Base-by-base conservation (phyloP, 352 stramenopile species). In the Elongisporangium undulatum region DNA sequence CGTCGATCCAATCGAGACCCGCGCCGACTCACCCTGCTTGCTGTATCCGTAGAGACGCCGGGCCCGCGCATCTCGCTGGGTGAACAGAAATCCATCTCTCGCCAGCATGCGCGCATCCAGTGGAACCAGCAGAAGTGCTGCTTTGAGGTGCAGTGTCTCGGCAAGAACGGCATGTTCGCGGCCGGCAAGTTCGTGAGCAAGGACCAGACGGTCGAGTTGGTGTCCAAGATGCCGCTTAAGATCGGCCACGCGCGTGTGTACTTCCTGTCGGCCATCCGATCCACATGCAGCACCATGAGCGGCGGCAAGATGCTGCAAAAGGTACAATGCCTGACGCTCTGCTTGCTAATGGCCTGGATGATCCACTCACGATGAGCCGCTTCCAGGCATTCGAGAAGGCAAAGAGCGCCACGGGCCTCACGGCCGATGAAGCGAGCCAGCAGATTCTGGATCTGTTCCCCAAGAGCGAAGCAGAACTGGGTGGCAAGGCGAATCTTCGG, bases 161-260 rank as follows among this genome's bases (percentile, higher is more conserved):
- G 85, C 54, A 94, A 94, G 68, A 94, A 94, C 64, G 83, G 83
- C 20, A 74, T 94, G 53, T 91, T 87, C 51, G 82, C 74, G 15
- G 70, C 75, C 38, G 85, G 85, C 57, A 83, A 79, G 53, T 86
- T 79, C 55, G 69, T 94, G 29, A 55, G 70, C 39, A 93, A 93
- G 68, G 85, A 91, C 64, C 68, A 83, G 56, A 89, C 71, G 13
- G 60, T 94, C 52, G 83, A 82, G 24, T 65, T 94, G 15, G 68
- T 64, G 10, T 88, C 73, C 24, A 87, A 84, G 58, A 85, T 86
- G 77, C 79, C 85, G 12, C 66, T 94, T 41, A 91, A 91, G 71
- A 94, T 94, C 55, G 85, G 85, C 1, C 71, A 75, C 19, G 77
- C 83, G 51, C 71, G 83, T 19, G 41, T 94, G 20, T 94, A 94